Evolutionary conservation across 208 protist genomes (phyloP).

Genomic region (Trypanosoma brucei): DNA sequence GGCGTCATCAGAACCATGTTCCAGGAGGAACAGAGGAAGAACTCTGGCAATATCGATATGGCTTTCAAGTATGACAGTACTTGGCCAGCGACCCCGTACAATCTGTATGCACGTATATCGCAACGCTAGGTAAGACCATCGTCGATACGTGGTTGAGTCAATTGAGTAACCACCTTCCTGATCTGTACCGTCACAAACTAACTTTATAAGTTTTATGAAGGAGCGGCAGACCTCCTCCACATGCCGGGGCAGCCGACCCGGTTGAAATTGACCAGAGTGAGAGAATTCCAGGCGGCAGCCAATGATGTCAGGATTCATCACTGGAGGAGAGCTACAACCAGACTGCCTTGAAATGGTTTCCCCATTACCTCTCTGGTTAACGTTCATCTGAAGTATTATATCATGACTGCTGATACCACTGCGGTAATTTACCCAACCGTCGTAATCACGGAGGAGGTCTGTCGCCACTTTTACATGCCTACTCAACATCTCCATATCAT

Average conservation of each 20-base stretch:
- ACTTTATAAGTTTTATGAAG: slow-evolving; percentile 10
- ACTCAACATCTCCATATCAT: slow-evolving; percentile 68
- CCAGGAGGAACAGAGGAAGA: slow-evolving; percentile 5
- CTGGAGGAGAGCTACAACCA: neutral
- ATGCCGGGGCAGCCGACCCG: slow-evolving; percentile 12
- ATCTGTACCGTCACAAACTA: neutral
- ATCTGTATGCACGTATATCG: slow-evolving; percentile 21
- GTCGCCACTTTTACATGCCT: slow-evolving; percentile 36
- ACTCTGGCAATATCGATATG: slow-evolving; percentile 14
- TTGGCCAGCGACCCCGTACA: slow-evolving; percentile 13
- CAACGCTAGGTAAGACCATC: slow-evolving; percentile 17
- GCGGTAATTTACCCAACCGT: slow-evolving; percentile 61
- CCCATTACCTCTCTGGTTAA: neutral
- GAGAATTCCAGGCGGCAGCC: neutral
- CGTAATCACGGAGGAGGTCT: slow-evolving; percentile 64
- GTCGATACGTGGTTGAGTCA: slow-evolving; percentile 1
- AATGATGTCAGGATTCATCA: neutral
- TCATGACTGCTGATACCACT: slow-evolving; percentile 47
- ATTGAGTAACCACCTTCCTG: neutral
- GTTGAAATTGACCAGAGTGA: neutral
- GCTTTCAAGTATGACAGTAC: slow-evolving; percentile 11
- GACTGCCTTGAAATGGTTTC: neutral
- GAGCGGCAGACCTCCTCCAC: slow-evolving; percentile 16
- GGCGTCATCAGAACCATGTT: neutral
- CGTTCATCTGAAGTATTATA: slow-evolving; percentile 44